Evolutionary conservation across 176 grass and related monocot species (phyloP), one percentile per base, ranked within the genome.

Genomic region (Raddia distichophylla): DNA sequence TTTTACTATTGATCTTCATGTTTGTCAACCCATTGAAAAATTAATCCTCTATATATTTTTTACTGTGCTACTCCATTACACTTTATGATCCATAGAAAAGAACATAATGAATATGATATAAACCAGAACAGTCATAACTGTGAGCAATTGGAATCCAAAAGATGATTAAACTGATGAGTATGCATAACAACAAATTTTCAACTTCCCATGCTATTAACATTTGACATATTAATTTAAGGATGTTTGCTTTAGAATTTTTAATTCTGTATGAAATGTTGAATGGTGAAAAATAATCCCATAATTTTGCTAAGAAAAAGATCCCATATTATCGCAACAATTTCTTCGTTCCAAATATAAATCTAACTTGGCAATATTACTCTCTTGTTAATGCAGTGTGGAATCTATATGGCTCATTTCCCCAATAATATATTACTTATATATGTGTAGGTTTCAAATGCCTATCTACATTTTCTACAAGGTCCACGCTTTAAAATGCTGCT

Each of bases 401-500:
- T 3, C 5, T 87, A 22, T 18, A 33, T 7, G 44, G 6, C 56
- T 64, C 5, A 47, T 35, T 79, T 67, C 14, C 27, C 10, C 45
- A 80, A 58, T 81, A 58, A 81, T 19, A 42, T 48, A 64, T 89
- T 67, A 34, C 63, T 86, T 35, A 74, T 59, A 61, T 85, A 10
- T 91, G 5, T 74, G 55, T 47, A 85, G 82, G 73, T 91, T 6
- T 89, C 90, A 82, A 93, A 82, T 79, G 82, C 78, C 9, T 90
- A 83, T 49, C 86, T 90, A 69, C 88, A 84, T 47, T 70, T 90
- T 73, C 32, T 92, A 18, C 74, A 60, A 80, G 84, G 90, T 80
- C 61, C 64, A 56, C 72, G 80, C 20, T 32, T 74, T 22, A 79
- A 80, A 16, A 89, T 90, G 83, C 70, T 75, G 56, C 82, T 86